Base-by-base conservation (phyloP, 345 rosid species). In the Corchorus capsularis region DNA sequence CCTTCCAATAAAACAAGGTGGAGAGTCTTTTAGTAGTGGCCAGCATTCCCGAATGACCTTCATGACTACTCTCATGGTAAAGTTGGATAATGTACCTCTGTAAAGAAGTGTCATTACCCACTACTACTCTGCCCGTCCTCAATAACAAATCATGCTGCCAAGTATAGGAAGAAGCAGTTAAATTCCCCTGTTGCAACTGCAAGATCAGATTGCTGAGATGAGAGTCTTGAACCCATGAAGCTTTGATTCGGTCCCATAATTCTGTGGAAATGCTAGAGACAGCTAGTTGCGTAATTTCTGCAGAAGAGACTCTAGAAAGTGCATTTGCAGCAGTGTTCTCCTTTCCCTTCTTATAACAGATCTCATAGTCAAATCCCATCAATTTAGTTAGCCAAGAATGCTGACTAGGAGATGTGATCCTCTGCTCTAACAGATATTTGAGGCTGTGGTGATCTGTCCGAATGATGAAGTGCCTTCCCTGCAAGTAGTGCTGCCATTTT, bases 131-230 rank as follows among this genome's bases (percentile, higher is more conserved):
- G 0, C 65, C 15, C 3, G 15, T 61, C 13, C 65, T 32, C 3
- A 16, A 0, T 0, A 61, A 5, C 14, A 32, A 17, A 0, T 32
- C 6, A 11, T 61, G 3, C 1, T 6, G 0, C 11, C 3, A 61
- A 9, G 65, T 7, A 8, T 11, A 61, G 2, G 39, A 8, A 9
- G 5, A 6, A 2, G 4, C 1, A 0, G 41, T 0, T 3, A 47
- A 1, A 4, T 2, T 3, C 15, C 65, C 11, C 9, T 27, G 14
- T 2, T 11, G 15, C 5, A 59, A 22, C 22, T 11, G 12, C 3
- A 3, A 1, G 5, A 12, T 22, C 0, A 22, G 2, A 15, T 22
- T 0, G 6, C 15, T 8, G 41, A 27, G 0, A 0, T 9, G 2
- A 3, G 8, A 3, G 22, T 60, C 41, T 6, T 22, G 3, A 1